Evolutionary conservation across 164 flowering plant species (phyloP).

Genomic region (Liquidambar formosana): DNA sequence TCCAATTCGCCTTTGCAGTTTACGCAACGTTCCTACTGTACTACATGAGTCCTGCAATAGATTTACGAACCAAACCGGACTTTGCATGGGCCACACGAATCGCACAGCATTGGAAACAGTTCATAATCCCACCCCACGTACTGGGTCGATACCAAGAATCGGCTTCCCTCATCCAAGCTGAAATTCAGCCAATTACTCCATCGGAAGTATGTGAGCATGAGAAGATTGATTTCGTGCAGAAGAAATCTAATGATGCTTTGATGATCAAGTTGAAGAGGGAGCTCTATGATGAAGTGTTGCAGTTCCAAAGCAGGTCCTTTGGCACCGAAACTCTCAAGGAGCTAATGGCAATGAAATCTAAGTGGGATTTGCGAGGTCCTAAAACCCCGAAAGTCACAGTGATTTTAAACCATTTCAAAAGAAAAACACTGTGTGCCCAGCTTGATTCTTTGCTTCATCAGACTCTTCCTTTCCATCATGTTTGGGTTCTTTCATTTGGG

Average conservation of each 20-base stretch:
- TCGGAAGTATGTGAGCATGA: constrained; percentile 80
- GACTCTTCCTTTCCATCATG: constrained; percentile 80
- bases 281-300: constrained; percentile 69
- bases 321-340: constrained; percentile 73
- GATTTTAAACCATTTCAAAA: constrained; percentile 89
- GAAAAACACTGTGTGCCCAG: constrained; percentile 93
- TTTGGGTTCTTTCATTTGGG: constrained; percentile 93
- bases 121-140: constrained; percentile 58
- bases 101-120: constrained; percentile 74
- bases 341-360: constrained; percentile 83
- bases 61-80: constrained; percentile 69
- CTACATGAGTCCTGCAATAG: constrained; percentile 83
- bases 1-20: constrained; percentile 85
- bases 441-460: constrained; percentile 84
- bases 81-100: constrained; percentile 79
- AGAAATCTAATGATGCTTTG: constrained; percentile 74
- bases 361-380: constrained; percentile 62
- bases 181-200: constrained; percentile 29
- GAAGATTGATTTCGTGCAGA: constrained; percentile 81
- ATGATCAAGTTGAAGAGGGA: constrained; percentile 91
- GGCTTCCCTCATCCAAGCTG: constrained; percentile 28
- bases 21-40: constrained; percentile 87
- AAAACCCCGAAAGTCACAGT: constrained; percentile 74
- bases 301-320: constrained; percentile 59
- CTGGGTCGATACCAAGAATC: constrained; percentile 48